Evolutionary conservation across 164 flowering plant genomes (phyloP), one percentile per base, ranked within the genome.

Genomic region (Vitis riparia): DNA sequence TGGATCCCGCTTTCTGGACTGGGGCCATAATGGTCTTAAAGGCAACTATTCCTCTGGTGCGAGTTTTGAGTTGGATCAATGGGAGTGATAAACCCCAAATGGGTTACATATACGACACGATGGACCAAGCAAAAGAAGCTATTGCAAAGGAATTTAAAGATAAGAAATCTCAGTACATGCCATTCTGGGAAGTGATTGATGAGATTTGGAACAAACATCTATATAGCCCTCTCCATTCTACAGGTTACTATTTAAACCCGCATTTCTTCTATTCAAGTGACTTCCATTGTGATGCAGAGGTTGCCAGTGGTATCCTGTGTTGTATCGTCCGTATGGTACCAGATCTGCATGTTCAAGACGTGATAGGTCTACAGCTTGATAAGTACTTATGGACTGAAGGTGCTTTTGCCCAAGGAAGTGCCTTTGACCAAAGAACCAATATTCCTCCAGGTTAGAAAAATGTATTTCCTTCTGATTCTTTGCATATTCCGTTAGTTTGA

Each of bases 221-320:
- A 55, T 88, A 91, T 66, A 87, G 82, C 70, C 83, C 88, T 68
- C 83, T 89, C 64, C 97, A 91, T 76, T 69, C 88, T 11, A 89
- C 94, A 1, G 97, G 85, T 8, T 88, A 88, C 69, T 86, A 67
- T 73, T 61, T 90, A 17, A 91, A 91, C 68, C 93, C 94, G 7
- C 61, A 75, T 62, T 64, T 85, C 10, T 81, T 74, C 51, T 87
- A 84, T 71, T 73, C 84, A 27, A 72, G 59, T 62, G 88, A 86
- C 61, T 88, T 83, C 64, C 59, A 53, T 52, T 57, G 68, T 52
- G 93, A 91, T 76, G 53, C 82, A 0, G 92, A 89, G 78, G 90
- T 91, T 59, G 65, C 84, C 23, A 67, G 70, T 76, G 91, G 91
- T 16, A 76, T 89, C 51, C 51, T 77, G 47, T 72, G 73, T 55